Conservation (phyloP, 352 stramenopile genomes). For the Phytophthora aleatoria region DNA sequence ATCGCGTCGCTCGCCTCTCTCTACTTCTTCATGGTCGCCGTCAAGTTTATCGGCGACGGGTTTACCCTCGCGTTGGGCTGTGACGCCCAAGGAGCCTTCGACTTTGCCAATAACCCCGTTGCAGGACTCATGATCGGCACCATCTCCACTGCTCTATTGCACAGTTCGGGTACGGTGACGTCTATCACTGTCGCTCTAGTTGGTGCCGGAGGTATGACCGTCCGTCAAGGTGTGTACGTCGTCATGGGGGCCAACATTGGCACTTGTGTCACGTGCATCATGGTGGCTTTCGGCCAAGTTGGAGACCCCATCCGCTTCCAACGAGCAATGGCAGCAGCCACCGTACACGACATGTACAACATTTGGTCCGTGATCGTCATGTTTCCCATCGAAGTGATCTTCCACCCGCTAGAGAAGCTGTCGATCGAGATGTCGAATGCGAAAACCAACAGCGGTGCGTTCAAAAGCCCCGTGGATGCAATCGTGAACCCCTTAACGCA, state of each 20-base stretch:
- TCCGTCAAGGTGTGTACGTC: slow-evolving; percentile 84
- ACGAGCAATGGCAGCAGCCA: slow-evolving; percentile 52
- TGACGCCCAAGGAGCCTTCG: slow-evolving; percentile 57
- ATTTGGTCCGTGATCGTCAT: slow-evolving; percentile 76
- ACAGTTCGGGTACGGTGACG: slow-evolving; percentile 73
- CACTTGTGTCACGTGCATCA: slow-evolving; percentile 88
- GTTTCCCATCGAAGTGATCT: slow-evolving; percentile 69
- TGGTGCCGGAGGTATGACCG: slow-evolving; percentile 58
- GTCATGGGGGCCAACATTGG: slow-evolving; percentile 92
- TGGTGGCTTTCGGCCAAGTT: slow-evolving; percentile 88
- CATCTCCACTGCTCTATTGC: slow-evolving; percentile 63
- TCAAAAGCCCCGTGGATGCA: slow-evolving; percentile 43
- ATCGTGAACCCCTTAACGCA: slow-evolving; percentile 43
- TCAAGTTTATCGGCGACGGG: slow-evolving; percentile 74
- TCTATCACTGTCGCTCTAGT: slow-evolving; percentile 73
- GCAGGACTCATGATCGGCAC: slow-evolving; percentile 76
- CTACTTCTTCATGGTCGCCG: slow-evolving; percentile 80
- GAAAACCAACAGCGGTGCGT: slow-evolving; percentile 32
- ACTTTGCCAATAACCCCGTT: slow-evolving; percentile 66
- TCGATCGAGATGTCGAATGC: slow-evolving; percentile 40
- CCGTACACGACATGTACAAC: slow-evolving; percentile 85
- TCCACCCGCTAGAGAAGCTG: slow-evolving; percentile 57
- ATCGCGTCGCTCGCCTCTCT: slow-evolving; percentile 48
- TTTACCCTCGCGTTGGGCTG: slow-evolving; percentile 72
- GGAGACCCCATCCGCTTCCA: slow-evolving; percentile 64